A percentile compares a stretch with the other conserved stretches of the same genome.
These are phyloP conservation scores for Hepatocystis sp. DNA, from an alignment of 169 alveolate genomes.

Conservation along the genomic window DNA sequence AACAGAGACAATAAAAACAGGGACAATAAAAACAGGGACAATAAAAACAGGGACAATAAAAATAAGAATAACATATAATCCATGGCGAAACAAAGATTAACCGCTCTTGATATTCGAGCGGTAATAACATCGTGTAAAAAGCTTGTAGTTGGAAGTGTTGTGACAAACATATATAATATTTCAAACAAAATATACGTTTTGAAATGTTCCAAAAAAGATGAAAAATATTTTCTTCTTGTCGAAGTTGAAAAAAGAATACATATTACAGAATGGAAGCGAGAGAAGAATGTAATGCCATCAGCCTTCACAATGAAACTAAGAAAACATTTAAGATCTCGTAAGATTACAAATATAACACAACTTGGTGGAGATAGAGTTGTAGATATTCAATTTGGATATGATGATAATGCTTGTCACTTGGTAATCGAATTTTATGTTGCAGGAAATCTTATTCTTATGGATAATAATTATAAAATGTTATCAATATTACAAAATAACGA, in stretches of 20 bases:
- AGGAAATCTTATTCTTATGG: constrained; percentile 95
- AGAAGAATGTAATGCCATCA: constrained; percentile 83
- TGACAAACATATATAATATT: constrained; percentile 84
- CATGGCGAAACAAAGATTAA: constrained; percentile 84
- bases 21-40: too few relatives aligned
- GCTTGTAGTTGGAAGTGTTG: constrained; percentile 73
- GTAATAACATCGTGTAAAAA: constrained; percentile 77
- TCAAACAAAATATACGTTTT: constrained; percentile 82
- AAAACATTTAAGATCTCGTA: constrained; percentile 82
- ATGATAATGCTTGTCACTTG: constrained; percentile 92
- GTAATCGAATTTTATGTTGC: constrained; percentile 93
- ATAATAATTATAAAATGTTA: constrained; percentile 89
- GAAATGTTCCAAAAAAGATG: constrained; percentile 84
- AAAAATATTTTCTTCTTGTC: constrained; percentile 79
- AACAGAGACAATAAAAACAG: too few relatives aligned
- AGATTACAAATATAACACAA: constrained; percentile 82
- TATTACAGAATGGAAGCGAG: constrained; percentile 83
- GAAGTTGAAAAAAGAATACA: constrained; percentile 86
- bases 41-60: too few relatives aligned
- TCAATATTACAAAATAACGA: constrained; percentile 79
- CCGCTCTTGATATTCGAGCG: constrained; percentile 85
- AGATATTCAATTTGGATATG: constrained; percentile 93
- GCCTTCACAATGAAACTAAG: constrained; percentile 85
- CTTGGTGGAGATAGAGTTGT: constrained; percentile 94
- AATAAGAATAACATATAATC: background rate